These are phyloP conservation scores for Pulveroboletus frians DNA, from an alignment of 768 basidiomycete genomes.

Conservation along the genomic window DNA sequence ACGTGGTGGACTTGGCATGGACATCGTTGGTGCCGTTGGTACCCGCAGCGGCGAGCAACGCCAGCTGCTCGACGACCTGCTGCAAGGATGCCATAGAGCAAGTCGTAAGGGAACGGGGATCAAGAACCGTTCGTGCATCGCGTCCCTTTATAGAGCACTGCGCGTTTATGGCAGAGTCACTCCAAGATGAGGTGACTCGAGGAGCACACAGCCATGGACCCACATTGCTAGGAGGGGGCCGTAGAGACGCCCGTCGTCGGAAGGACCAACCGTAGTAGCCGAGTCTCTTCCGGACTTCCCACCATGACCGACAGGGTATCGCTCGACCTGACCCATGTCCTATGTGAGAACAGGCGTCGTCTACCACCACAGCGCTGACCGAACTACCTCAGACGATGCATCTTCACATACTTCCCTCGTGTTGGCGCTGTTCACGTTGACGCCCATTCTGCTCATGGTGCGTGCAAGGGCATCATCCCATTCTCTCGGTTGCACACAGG, in stretches of 20 bases:
- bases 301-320: constrained; percentile 34
- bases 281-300: no score
- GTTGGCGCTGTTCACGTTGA: constrained; percentile 61
- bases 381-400: constrained; percentile 47
- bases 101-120: background rate
- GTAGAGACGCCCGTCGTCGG: no score
- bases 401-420: constrained; percentile 51
- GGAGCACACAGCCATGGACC: constrained; percentile 10
- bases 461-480: constrained; percentile 2
- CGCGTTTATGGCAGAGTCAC: background rate
- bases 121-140: background rate
- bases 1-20: constrained; percentile 14
- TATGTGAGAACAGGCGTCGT: constrained; percentile 40
- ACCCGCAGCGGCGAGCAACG: constrained; percentile 16
- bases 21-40: constrained; percentile 6
- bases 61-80: constrained; percentile 28
- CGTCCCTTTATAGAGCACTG: constrained; percentile 10
- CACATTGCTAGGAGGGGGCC: no score
- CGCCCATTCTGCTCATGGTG: constrained; percentile 71
- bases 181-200: constrained; percentile 3
- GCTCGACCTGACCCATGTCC: constrained; percentile 62
- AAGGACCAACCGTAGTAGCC: no score
- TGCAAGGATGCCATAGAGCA: constrained; percentile 25
- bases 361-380: constrained; percentile 1
- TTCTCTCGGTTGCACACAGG: background rate